Evolutionary conservation across 1,139 yeast species (phyloP), one percentile per base, ranked within the genome.

Genomic region (Yamadazyma sp.): DNA sequence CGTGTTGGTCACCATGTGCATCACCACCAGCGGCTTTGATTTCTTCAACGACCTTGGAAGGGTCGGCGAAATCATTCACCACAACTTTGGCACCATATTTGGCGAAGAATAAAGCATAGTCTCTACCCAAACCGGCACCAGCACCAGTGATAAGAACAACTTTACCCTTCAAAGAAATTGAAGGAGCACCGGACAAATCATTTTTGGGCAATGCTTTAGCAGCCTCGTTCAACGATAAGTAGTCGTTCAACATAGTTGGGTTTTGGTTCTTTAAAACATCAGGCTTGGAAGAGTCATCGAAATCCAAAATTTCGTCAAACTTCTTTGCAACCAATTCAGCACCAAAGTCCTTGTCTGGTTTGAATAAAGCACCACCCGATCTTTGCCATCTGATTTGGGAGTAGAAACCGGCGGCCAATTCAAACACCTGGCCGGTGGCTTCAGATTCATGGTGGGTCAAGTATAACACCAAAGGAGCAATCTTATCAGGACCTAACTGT

Each of bases 321-420:
- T 79, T 78, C 56, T 75, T 70, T 46, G 89, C 79, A 38, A 92
- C 84, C 6, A 92, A 83, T 52, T 91, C 95, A 12, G 98, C 94
- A 7, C 95, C 87, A 53, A 86, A 84, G 16, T 82, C 54, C 37
- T 73, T 71, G 57, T 83, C 92, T 29, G 96, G 87, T 63, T 83
- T 87, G 69, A 92, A 84, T 48, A 83, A 71, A 42, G 79, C 87
- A 53, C 98, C 98, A 25, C 87, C 79, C 31, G 94, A 81, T 59
- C 98, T 80, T 69, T 92, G 94, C 97, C 98, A 92, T 59, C 97
- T 80, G 47, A 91, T 81, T 67, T 89, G 95, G 34, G 91, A 89
- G 62, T 75, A 88, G 61, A 84, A 86, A 2, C 98, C 98, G 37
- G 96, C 98, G 33, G 97, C 98, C 50, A 87, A 85, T 68, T 92